These are phyloP conservation scores for Plectosphaerella cucumerina DNA, from an alignment of 2,329 filamentous ascomycete species.

Conservation along the genomic window DNA sequence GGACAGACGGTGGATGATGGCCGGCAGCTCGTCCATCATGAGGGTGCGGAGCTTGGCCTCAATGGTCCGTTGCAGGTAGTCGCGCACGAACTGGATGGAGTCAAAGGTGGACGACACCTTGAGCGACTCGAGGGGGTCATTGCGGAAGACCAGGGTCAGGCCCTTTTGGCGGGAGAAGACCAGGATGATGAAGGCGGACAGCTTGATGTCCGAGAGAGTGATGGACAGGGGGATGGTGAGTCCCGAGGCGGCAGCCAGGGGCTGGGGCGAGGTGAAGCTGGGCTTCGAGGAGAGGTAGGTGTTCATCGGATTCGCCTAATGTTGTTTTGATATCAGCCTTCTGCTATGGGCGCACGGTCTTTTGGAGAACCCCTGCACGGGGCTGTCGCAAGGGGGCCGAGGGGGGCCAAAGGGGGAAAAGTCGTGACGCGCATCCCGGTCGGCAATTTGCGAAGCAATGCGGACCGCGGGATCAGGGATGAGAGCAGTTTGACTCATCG, in stretches of 20 bases:
- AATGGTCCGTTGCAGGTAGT: constrained; percentile 94
- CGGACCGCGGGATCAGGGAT: constrained; percentile 8
- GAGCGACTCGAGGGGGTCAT: constrained; percentile 94
- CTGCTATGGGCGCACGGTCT: constrained; percentile 27
- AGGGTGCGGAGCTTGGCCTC: constrained; percentile 87
- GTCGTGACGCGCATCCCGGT: constrained; percentile 26
- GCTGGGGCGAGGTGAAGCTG: constrained; percentile 86
- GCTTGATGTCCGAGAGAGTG: constrained; percentile 88
- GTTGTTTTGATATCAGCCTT: constrained; percentile 44
- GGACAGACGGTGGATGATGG: constrained; percentile 91
- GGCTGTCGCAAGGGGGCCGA: constrained; percentile 6
- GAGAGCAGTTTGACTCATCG: neutral
- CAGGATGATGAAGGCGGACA: constrained; percentile 95
- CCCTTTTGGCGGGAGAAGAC: constrained; percentile 98
- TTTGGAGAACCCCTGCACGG: constrained; percentile 11
- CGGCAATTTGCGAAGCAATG: constrained; percentile 29
- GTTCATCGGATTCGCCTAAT: constrained; percentile 87
- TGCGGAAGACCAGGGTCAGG: constrained; percentile 92
- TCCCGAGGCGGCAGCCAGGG: constrained; percentile 83
- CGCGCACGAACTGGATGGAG: constrained; percentile 95
- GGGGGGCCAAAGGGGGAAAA: constrained; percentile 13
- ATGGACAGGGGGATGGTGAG: constrained; percentile 97
- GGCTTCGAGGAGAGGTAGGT: constrained; percentile 92
- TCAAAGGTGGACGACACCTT: constrained; percentile 99
- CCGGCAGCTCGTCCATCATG: constrained; percentile 97